Evolutionary conservation across 2,329 filamentous ascomycete species (phyloP).

Genomic region (Pseudomassariella vexata): DNA sequence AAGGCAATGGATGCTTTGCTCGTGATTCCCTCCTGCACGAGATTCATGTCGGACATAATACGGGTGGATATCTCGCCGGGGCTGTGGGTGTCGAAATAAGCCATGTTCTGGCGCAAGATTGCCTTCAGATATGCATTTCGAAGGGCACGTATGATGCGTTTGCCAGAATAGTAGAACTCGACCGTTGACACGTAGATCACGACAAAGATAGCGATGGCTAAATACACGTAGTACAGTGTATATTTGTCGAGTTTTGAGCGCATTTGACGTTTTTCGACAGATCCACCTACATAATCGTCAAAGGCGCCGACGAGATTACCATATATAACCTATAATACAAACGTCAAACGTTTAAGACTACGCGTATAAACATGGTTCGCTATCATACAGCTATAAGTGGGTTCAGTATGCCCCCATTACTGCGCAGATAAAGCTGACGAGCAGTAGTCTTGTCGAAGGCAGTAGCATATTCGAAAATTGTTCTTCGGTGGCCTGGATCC

Average conservation of each 20-base stretch:
- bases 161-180: conserved; percentile 15
- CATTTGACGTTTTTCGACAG: neutral
- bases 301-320: neutral
- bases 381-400: neutral
- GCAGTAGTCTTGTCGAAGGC: neutral
- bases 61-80: conserved; percentile 15
- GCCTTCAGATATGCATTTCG: conserved; percentile 15
- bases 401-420: neutral
- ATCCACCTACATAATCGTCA: neutral
- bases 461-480: neutral
- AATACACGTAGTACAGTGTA: conserved; percentile 14
- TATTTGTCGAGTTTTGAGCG: neutral
- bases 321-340: conserved; percentile 3
- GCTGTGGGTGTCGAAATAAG: conserved; percentile 18
- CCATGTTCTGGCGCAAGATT: conserved; percentile 19
- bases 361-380: neutral
- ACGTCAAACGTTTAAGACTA: neutral
- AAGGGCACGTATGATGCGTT: conserved; percentile 11
- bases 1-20: conserved; percentile 11
- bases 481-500: neutral
- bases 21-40: conserved; percentile 15
- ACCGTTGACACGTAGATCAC: conserved; percentile 12
- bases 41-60: conserved; percentile 15
- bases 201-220: conserved; percentile 12
- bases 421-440: conserved; percentile 1